phyloP scores from a whole-genome alignment of 75 land plant species.

The Cunninghamia lanceolata region DNA sequence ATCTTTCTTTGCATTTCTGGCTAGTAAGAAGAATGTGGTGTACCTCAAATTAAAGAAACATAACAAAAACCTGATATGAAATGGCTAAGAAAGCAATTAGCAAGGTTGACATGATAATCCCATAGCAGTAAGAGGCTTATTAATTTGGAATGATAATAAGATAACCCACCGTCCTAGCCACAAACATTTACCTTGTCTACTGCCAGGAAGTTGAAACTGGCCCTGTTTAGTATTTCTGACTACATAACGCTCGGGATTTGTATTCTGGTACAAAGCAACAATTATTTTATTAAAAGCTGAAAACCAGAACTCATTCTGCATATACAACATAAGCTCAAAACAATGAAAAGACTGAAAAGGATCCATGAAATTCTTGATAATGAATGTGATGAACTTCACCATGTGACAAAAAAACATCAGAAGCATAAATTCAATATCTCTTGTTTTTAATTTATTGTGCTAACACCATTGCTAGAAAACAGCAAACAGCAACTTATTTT shows the following conservation, averaged over 20 bases:
- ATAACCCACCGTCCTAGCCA: neutral
- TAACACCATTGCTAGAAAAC: neutral
- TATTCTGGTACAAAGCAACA: slow-evolving; percentile 1
- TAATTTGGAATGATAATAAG: neutral
- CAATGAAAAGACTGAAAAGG: neutral
- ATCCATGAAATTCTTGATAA: neutral
- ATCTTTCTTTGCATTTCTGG: neutral
- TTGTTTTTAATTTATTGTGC: neutral
- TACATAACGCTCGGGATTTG: neutral
- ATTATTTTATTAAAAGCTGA: neutral
- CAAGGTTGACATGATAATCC: neutral
- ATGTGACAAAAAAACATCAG: no score
- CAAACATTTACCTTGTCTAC: neutral
- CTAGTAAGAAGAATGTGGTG: neutral
- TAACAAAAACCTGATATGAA: neutral
- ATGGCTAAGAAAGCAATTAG: neutral
- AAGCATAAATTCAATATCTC: no score
- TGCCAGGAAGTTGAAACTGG: neutral
- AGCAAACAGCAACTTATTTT: neutral
- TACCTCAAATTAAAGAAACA: neutral
- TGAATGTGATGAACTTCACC: neutral
- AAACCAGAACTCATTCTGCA: neutral
- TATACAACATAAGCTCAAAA: neutral
- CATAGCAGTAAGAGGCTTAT: neutral
- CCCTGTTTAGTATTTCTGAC: slow-evolving; percentile 5